phyloP scores from a whole-genome alignment of 495 filamentous ascomycete genomes.

The Podospora pseudoanserina region DNA sequence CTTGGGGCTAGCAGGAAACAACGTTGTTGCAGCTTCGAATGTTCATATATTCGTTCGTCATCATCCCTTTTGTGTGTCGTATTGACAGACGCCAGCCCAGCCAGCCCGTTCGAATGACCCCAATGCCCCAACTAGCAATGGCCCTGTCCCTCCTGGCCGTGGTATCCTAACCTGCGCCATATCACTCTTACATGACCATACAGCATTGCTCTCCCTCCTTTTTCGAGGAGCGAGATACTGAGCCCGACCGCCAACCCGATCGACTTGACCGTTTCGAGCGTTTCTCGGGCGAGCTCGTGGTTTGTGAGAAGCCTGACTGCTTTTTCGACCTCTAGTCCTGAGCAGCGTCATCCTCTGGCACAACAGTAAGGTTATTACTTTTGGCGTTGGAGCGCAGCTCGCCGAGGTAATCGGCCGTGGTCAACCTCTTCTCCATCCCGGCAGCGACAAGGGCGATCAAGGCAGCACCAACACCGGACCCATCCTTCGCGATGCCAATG shows the following conservation, averaged over 20 bases:
- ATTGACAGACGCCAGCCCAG: background rate
- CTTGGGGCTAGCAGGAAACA: background rate
- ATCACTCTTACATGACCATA: conserved; percentile 19
- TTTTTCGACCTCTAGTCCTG: conserved; percentile 23
- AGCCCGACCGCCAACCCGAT: background rate
- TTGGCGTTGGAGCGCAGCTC: conserved; percentile 25
- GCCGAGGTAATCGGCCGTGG: conserved; percentile 21
- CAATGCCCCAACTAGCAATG: background rate
- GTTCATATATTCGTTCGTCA: conserved; percentile 10
- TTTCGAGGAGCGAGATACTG: background rate
- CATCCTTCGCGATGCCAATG: conserved; percentile 93
- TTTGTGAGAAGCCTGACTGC: background rate
- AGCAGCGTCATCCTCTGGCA: conserved; percentile 23
- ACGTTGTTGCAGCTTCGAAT: background rate
- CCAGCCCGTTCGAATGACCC: background rate
- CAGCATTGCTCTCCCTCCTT: conserved; percentile 14
- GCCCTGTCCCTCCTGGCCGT: background rate
- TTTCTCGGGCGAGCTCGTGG: conserved; percentile 4
- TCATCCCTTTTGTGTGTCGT: background rate
- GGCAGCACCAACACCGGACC: conserved; percentile 85
- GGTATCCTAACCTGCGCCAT: background rate
- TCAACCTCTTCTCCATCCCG: conserved; percentile 43
- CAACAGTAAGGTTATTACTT: conserved; percentile 20
- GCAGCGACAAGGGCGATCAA: conserved; percentile 76
- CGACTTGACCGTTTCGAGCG: background rate